Evolutionary conservation across 495 filamentous ascomycete genomes (phyloP).

Genomic region (Cryomyces antarcticus): DNA sequence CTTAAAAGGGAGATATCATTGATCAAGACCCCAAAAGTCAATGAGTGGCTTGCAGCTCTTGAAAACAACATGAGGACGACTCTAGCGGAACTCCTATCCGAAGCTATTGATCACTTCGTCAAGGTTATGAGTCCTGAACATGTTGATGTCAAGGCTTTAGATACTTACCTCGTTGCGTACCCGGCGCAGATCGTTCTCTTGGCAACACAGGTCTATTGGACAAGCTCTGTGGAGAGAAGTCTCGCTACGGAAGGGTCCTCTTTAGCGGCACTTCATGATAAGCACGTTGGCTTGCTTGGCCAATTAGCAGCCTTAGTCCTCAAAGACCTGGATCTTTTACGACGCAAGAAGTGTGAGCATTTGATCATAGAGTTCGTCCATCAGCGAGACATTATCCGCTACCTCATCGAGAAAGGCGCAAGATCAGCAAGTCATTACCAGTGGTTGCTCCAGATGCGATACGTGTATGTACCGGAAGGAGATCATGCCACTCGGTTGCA

Average conservation of each 20-base stretch:
- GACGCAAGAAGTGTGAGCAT: slow-evolving; percentile 91
- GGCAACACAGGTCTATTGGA: slow-evolving; percentile 91
- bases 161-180: slow-evolving; percentile 55
- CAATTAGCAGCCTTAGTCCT: slow-evolving; percentile 77
- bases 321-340: slow-evolving; percentile 66
- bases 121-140: slow-evolving; percentile 44
- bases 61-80: slow-evolving; percentile 89
- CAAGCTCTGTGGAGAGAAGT: slow-evolving; percentile 55
- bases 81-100: slow-evolving; percentile 70
- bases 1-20: slow-evolving; percentile 82
- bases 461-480: slow-evolving; percentile 63
- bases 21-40: slow-evolving; percentile 82
- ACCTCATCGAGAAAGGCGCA: slow-evolving; percentile 55
- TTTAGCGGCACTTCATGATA: slow-evolving; percentile 48
- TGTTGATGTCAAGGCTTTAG: slow-evolving; percentile 46
- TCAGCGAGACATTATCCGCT: slow-evolving; percentile 78
- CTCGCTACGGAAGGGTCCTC: slow-evolving; percentile 44
- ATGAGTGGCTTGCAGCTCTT: slow-evolving; percentile 85
- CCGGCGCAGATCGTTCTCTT: slow-evolving; percentile 92
- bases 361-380: slow-evolving; percentile 98
- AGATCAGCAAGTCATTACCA: slow-evolving; percentile 63
- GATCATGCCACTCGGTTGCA: slow-evolving; percentile 68
- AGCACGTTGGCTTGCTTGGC: slow-evolving; percentile 60
- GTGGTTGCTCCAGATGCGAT: slow-evolving; percentile 97
- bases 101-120: slow-evolving; percentile 61